Evolutionary conservation across 176 grass and related monocot species (phyloP).

Genomic region (Otatea glauca): DNA sequence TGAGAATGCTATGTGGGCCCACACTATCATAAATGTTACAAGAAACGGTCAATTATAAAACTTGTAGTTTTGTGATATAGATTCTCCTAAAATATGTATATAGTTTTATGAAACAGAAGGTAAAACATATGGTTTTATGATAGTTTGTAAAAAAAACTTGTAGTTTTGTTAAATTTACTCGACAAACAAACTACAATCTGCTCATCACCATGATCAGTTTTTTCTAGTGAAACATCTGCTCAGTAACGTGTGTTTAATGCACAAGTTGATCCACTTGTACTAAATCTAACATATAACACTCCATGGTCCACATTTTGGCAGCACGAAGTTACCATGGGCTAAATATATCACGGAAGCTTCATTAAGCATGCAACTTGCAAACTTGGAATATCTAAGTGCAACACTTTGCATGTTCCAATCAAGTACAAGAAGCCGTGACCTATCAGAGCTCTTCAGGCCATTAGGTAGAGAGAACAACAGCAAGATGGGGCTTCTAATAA

Average conservation of each 20-base stretch:
- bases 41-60: too few relatives aligned
- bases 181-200: too few relatives aligned
- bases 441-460: slow-evolving; percentile 30
- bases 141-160: too few relatives aligned
- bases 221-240: slow-evolving; percentile 33
- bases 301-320: not conserved
- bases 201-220: slow-evolving; percentile 9
- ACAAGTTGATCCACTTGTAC: slow-evolving; percentile 27
- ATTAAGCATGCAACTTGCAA: slow-evolving; percentile 49
- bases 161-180: too few relatives aligned
- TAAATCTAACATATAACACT: not conserved
- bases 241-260: not conserved
- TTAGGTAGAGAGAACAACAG: slow-evolving; percentile 34
- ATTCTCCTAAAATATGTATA: too few relatives aligned
- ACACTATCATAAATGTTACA: too few relatives aligned
- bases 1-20: too few relatives aligned
- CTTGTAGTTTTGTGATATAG: too few relatives aligned
- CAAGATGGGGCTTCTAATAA: slow-evolving; percentile 56
- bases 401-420: slow-evolving; percentile 32
- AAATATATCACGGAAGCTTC: slow-evolving; percentile 25
- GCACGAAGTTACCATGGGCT: slow-evolving; percentile 24
- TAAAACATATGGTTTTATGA: too few relatives aligned
- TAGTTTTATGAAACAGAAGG: too few relatives aligned
- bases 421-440: slow-evolving; percentile 17
- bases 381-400: slow-evolving; percentile 26